phyloP scores from a whole-genome alignment of 331 rosid species.

The Ulmus americana region DNA sequence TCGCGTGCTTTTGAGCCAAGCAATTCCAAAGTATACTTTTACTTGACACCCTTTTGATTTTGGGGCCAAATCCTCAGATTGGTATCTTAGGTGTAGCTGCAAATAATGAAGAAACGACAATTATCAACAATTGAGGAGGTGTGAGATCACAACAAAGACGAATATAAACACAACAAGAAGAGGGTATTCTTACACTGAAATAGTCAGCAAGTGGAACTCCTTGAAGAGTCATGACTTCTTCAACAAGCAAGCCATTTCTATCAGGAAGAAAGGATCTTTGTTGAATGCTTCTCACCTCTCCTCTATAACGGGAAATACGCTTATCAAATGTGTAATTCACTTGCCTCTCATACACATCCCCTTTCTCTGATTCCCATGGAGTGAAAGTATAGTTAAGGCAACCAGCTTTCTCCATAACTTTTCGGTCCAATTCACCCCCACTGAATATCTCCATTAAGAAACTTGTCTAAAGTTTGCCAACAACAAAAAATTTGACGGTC shows the following conservation, averaged over 20 bases:
- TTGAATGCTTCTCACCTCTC: slow-evolving; percentile 80
- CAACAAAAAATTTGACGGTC: slow-evolving; percentile 24
- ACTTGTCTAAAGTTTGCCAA: slow-evolving; percentile 40
- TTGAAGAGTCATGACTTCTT: slow-evolving; percentile 86
- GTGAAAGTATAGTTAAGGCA: slow-evolving; percentile 66
- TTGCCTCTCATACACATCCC: slow-evolving; percentile 60
- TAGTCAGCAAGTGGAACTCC: slow-evolving; percentile 81
- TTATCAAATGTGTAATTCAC: slow-evolving; percentile 66
- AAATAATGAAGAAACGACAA: slow-evolving; percentile 20
- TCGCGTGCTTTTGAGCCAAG: slow-evolving; percentile 81
- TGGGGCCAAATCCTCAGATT: slow-evolving; percentile 53
- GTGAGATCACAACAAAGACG: not conserved
- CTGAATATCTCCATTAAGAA: slow-evolving; percentile 63
- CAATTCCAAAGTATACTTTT: slow-evolving; percentile 63
- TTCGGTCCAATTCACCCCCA: slow-evolving; percentile 76
- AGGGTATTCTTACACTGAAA: slow-evolving; percentile 59
- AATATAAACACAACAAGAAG: slow-evolving; percentile 1
- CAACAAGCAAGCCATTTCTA: slow-evolving; percentile 67
- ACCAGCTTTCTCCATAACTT: slow-evolving; percentile 77
- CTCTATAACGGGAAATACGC: slow-evolving; percentile 60
- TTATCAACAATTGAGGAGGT: slow-evolving; percentile 22
- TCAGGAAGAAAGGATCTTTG: slow-evolving; percentile 49
- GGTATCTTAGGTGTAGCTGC: slow-evolving; percentile 80
- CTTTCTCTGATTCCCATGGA: slow-evolving; percentile 89
- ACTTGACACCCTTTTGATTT: slow-evolving; percentile 51